Conservation (phyloP, 352 stramenopile genomes). For the Pythium volutum region DNA sequence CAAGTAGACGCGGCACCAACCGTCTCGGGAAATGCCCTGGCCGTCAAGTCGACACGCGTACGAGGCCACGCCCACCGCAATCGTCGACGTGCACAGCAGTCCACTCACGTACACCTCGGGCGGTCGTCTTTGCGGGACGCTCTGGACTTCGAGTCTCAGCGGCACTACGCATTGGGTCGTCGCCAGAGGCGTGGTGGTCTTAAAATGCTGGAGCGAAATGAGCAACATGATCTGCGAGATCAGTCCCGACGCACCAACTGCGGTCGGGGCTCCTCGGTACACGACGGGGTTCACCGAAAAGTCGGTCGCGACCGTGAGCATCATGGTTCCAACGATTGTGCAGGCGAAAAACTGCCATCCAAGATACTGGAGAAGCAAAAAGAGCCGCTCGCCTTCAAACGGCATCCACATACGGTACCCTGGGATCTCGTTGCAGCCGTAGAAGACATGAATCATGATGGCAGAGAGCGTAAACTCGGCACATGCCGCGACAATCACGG, state of each 20-base stretch:
- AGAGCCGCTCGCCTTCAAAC: conserved; percentile 49
- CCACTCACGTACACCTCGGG: conserved; percentile 36
- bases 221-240: conserved; percentile 51
- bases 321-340: conserved; percentile 36
- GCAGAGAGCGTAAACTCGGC: conserved; percentile 42
- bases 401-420: conserved; percentile 52
- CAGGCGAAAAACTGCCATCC: conserved; percentile 56
- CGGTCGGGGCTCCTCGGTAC: conserved; percentile 29
- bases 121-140: conserved; percentile 8
- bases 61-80: conserved; percentile 28
- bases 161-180: background rate
- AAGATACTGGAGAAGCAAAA: conserved; percentile 58
- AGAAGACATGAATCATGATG: conserved; percentile 49
- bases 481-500: conserved; percentile 33
- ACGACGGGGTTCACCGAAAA: conserved; percentile 10
- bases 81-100: conserved; percentile 29
- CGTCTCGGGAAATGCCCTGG: background rate
- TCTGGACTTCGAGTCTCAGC: background rate
- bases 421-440: conserved; percentile 44
- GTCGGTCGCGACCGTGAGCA: conserved; percentile 30
- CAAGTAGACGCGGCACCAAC: conserved; percentile 15
- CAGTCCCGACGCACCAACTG: conserved; percentile 39
- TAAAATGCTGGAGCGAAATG: conserved; percentile 48
- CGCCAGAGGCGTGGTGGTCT: background rate
- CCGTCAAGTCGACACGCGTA: conserved; percentile 15